Conservation (phyloP, 2,329 filamentous ascomycete species). For the Talaromyces sp. region DNA sequence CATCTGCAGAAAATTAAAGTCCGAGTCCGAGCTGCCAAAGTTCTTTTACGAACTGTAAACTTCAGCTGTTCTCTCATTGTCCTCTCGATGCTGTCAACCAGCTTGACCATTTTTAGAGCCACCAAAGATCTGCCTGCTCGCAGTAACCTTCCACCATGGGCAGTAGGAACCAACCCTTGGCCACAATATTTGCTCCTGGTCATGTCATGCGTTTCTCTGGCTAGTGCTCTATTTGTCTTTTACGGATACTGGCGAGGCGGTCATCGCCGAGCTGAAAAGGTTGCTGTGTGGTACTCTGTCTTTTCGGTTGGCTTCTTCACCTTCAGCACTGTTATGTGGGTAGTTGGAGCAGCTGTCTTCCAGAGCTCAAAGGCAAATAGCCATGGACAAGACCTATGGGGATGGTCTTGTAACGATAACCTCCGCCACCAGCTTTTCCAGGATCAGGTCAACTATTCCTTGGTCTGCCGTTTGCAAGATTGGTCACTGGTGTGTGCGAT, state of each 20-base stretch:
- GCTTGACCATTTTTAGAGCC: conserved; percentile 87
- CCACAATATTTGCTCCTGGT: conserved; percentile 79
- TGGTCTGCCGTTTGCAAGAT: conserved; percentile 84
- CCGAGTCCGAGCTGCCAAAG: conserved; percentile 86
- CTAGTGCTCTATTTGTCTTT: conserved; percentile 76
- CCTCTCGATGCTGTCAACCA: conserved; percentile 81
- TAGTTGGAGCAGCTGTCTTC: conserved; percentile 75
- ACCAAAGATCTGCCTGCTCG: conserved; percentile 71
- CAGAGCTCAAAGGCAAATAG: conserved; percentile 72
- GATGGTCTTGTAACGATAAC: conserved; percentile 95
- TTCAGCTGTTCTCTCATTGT: conserved; percentile 97
- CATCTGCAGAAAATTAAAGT: conserved; percentile 76
- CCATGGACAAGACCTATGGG: conserved; percentile 88
- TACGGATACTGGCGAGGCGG: conserved; percentile 84
- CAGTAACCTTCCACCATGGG: conserved; percentile 83
- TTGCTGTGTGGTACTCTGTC: conserved; percentile 90
- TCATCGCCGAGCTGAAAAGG: conserved; percentile 84
- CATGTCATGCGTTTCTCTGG: conserved; percentile 75
- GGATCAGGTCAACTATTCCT: conserved; percentile 78
- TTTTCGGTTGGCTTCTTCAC: conserved; percentile 94
- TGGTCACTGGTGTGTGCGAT: conserved; percentile 96
- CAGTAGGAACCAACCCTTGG: conserved; percentile 74
- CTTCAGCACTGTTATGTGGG: conserved; percentile 90
- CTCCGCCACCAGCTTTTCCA: conserved; percentile 71
- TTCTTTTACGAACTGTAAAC: conserved; percentile 90